Conservation (phyloP, 148 eudicot genomes). For the Dianthus caryophyllus region DNA sequence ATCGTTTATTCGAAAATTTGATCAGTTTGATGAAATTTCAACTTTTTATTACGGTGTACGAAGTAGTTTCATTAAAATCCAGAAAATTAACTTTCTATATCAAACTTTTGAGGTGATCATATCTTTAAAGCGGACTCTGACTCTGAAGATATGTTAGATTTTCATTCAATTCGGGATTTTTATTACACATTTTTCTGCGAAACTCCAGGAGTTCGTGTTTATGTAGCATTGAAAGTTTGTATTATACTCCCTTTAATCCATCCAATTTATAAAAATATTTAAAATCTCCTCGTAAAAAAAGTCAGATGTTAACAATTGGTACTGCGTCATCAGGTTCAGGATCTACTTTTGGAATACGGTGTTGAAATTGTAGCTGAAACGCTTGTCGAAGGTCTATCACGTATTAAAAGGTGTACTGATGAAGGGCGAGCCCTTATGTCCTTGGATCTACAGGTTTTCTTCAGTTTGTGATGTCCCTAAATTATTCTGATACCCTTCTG, state of each 20-base stretch:
- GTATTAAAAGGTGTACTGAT: constrained; percentile 86
- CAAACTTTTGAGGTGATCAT: neutral
- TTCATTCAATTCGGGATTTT: neutral
- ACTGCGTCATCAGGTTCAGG: constrained; percentile 55
- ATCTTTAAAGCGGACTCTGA: neutral
- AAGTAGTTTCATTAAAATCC: neutral
- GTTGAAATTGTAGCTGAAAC: constrained; percentile 84
- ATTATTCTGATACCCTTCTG: neutral
- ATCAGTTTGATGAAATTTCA: neutral
- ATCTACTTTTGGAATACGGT: constrained; percentile 72
- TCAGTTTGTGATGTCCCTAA: neutral
- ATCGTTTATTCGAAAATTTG: constrained; percentile 10
- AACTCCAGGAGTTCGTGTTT: neutral
- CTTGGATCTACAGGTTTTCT: constrained; percentile 81
- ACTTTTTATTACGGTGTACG: no score
- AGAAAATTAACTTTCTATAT: neutral
- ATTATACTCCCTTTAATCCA: no score
- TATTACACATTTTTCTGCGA: neutral
- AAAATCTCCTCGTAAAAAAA: no score
- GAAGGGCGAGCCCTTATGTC: constrained; percentile 99
- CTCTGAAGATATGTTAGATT: neutral
- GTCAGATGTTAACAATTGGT: neutral
- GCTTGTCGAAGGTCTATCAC: constrained; percentile 81
- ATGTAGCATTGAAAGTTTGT: neutral
- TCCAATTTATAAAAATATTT: no score